Evolutionary conservation across 768 basidiomycete genomes (phyloP).

Genomic region (Pilatotrama ljubarskyi): DNA sequence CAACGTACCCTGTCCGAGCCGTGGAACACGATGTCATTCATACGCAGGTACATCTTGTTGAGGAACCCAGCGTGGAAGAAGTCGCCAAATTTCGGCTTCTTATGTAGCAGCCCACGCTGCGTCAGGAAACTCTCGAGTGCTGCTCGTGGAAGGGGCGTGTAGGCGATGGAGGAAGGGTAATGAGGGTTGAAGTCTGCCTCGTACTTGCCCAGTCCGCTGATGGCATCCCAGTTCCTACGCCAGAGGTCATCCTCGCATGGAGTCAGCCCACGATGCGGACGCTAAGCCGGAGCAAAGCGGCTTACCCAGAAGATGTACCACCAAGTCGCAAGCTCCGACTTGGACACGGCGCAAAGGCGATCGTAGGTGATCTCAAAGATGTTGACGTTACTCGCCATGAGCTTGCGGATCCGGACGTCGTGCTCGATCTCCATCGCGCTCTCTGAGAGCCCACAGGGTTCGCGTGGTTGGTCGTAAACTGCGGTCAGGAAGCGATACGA

Average conservation of each 20-base stretch:
- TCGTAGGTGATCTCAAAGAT: conserved; percentile 53
- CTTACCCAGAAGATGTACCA: conserved; percentile 82
- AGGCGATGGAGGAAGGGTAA: conserved; percentile 71
- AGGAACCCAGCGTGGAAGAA: conserved; percentile 65
- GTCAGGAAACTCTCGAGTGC: conserved; percentile 63
- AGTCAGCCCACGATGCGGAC: not conserved
- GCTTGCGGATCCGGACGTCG: conserved; percentile 54
- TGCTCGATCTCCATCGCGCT: conserved; percentile 49
- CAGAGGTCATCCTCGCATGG: conserved; percentile 68
- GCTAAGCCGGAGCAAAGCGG: not conserved
- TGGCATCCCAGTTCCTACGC: conserved; percentile 65
- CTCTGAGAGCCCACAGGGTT: conserved; percentile 44
- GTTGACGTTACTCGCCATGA: conserved; percentile 47
- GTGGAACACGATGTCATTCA: conserved; percentile 68
- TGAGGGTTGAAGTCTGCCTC: conserved; percentile 69
- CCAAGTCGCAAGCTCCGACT: conserved; percentile 56
- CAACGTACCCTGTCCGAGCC: conserved; percentile 45
- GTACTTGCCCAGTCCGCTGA: conserved; percentile 48
- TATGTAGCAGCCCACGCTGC: conserved; percentile 59
- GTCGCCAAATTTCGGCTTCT: conserved; percentile 42
- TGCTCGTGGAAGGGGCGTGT: conserved; percentile 63
- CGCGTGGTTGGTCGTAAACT: conserved; percentile 58
- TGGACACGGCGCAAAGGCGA: conserved; percentile 51
- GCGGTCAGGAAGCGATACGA: conserved; percentile 62
- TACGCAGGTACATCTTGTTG: conserved; percentile 69